Evolutionary conservation across 768 basidiomycete species (phyloP), one percentile per base, ranked within the genome.

Genomic region (Galerina sulciceps): DNA sequence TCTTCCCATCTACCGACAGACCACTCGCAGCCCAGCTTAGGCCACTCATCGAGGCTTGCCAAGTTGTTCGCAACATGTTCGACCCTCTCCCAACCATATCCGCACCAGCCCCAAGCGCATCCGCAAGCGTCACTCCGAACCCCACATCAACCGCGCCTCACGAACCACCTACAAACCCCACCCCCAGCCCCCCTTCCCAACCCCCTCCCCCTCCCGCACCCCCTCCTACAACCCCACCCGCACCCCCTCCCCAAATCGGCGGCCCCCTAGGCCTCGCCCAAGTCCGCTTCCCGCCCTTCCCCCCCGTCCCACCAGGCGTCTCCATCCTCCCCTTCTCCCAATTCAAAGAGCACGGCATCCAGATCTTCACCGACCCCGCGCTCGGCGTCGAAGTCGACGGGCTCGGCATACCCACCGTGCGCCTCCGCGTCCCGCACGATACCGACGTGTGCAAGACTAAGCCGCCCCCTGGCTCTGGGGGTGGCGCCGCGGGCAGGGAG

Each of bases 331-430:
- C 86, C 0, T 90, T 87, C 79, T 78, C 73, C 37, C 64, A 76
- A 13, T 90, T 87, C 75, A 78, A 77, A 63, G 82, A 86, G 5
- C 66, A 68, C 44, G 89, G 88, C 8, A 87, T 89, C 61, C 77
- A 79, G 58, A 75, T 85, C 55, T 79, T 79, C 55, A 59, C 67
- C 6, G 56, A 63, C 31, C 69, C 74, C n/a, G 50, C 46, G 3
- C 78, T 78, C 13, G 78, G 77, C 6, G 79, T 74, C 46, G 90
- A 92, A 70, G 70, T 81, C 57, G 91, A 93, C 67, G 88, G 83
- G 0, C 71, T 82, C 4, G 88, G 87, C 5, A 84, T 90, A 53
- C 86, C 87, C 0, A 92, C 91, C 10, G 76, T 91, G 20, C 71
- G 75, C 35, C 73, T 93, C 38, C 76, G 75, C 38, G 74, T 78